A percentile compares a stretch with the other conserved stretches of the same genome.
Conservation (phyloP, 306 rosid species). For the Vachellia pachyceras region DNA sequence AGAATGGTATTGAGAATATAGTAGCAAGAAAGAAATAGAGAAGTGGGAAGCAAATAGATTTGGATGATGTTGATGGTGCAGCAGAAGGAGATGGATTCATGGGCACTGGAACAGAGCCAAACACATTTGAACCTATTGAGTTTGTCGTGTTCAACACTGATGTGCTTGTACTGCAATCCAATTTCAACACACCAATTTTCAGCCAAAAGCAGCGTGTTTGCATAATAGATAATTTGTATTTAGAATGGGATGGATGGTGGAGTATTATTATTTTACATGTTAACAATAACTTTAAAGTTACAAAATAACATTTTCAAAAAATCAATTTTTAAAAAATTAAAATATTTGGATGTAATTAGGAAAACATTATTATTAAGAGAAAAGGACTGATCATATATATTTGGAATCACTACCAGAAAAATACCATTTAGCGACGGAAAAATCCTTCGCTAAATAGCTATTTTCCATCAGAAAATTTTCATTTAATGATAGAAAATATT, state of each 20-base stretch:
- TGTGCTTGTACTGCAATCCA: slow-evolving; percentile 69
- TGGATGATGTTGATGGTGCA: slow-evolving; percentile 27
- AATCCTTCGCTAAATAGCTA: too few relatives aligned
- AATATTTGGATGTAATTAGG: background rate
- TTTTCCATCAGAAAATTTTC: too few relatives aligned
- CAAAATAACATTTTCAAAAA: background rate
- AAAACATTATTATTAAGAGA: background rate
- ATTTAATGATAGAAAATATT: too few relatives aligned
- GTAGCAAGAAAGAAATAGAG: slow-evolving; percentile 19
- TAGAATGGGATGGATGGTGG: too few relatives aligned
- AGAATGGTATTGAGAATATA: slow-evolving; percentile 44
- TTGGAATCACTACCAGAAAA: too few relatives aligned
- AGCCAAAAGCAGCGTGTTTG: background rate
- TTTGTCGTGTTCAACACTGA: slow-evolving; percentile 75
- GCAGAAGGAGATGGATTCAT: slow-evolving; percentile 54
- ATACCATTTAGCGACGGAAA: too few relatives aligned
- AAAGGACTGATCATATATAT: background rate
- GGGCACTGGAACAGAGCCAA: slow-evolving; percentile 77
- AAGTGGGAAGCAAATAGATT: slow-evolving; percentile 17
- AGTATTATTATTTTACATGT: background rate
- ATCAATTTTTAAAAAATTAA: too few relatives aligned
- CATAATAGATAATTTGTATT: too few relatives aligned
- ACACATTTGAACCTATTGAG: slow-evolving; percentile 77
- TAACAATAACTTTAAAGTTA: background rate
- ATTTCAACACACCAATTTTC: slow-evolving; percentile 10